Evolutionary conservation across 2,329 filamentous ascomycete genomes (phyloP), one percentile per base, ranked within the genome.

Genomic region (Colletotrichum sp.): DNA sequence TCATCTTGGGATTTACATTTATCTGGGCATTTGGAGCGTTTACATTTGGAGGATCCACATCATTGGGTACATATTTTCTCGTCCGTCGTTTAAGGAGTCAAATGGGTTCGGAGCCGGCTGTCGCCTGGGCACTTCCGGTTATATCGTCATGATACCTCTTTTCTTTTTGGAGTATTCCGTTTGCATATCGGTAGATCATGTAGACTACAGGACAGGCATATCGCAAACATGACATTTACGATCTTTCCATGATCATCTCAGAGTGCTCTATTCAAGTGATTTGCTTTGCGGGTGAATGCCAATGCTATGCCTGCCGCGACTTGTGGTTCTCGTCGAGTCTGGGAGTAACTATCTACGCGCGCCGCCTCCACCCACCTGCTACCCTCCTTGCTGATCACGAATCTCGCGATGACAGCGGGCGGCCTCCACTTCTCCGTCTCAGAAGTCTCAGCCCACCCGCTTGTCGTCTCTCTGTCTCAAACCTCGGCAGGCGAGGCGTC

Each of bases 371-470:
- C 2, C 30, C 10, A 32, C 30, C 30, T 32, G 12, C 32, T 34
- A 34, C 32, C 32, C 12, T 34, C 13, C 13, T 2, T 15, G 6
- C 34, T 1, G 13, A 0, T 0, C 34, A 34, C 13, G 6, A 13
- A 34, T 13, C 12, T 13, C 32, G 12, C 32, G 12, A 34, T 34
- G 32, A 6, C 12, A 34, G 32, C 32, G 12, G 32, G 12, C 32
- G 32, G 0, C 12, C 32, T 28, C 24, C 24, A 26, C 24, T 34
- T 13, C 32, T 3, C 13, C 34, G 0, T 15, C 34, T 0, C 34
- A 36, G 0, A 36, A 36, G 34, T 36, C 34, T 36, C 34, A 16
- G 13, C 13, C 6, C 34, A 36, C 13, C 5, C 26, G 26, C 26
- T 3, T 15, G 13, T 6, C 34, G 0, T 36, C 34, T 36, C 6